Base-by-base conservation (phyloP, 208 protist genomes). In the Crithidia bombi region DNA sequence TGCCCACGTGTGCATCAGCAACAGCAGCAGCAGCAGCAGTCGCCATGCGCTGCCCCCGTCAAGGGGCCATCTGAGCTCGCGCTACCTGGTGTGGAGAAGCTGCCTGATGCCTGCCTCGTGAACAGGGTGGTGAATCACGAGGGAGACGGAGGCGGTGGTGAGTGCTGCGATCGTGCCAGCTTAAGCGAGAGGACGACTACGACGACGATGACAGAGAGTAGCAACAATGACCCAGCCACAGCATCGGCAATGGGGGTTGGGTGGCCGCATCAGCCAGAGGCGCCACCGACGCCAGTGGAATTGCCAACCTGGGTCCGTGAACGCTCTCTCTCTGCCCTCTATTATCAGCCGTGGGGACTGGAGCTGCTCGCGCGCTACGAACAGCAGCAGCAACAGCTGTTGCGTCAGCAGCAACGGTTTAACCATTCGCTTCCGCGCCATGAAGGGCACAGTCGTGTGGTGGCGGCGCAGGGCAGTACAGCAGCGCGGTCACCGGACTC, bases 301-400 rank as follows among this genome's bases (percentile, higher is more conserved):
- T 49, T 77, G 10, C 71, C 71, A 2, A 47, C 35, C 17, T 77
- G 71, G 71, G 71, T 77, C 35, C 71, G 71, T 12, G 71, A 77
- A 32, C 71, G 71, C n/a, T 62, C 71, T n/a, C 64, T 77, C 12
- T 77, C 71, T 6, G 71, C 71, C 17, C 32, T 77, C 21, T 77
- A 77, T 49, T 77, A 77, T 49, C 71, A 77, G 57, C 71, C 71
- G 5, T 77, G 71, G 71, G 71, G 64, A 0, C 49, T 77, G 32
- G 47, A 77, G 57, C 36, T 77, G 39, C 50, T 77, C 11, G 71
- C 71, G 1, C 71, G 71, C 10, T 77, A 77, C 49, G 65, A 75
- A 30, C 55, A 72, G 19, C 55, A 72, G 46, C 67, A 56, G 39
- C 73, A 47, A 21, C 59, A 33, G 35, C 73, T 52, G 32, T 52